These are phyloP conservation scores for Mycena olivaceomarginata DNA, from an alignment of 768 basidiomycete species.

Conservation along the genomic window DNA sequence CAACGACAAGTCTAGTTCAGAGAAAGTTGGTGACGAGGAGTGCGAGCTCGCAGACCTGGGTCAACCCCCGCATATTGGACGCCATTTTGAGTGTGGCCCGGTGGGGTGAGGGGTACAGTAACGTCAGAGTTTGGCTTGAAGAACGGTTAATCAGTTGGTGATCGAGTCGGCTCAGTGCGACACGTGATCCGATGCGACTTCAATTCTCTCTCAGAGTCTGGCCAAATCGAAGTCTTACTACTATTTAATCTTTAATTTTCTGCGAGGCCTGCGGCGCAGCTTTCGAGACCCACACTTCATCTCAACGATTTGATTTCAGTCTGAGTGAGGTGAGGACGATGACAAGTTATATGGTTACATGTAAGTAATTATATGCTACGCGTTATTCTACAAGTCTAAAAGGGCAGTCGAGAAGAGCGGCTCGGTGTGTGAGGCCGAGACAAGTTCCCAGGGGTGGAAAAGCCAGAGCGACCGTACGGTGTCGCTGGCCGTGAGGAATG, in stretches of 20 bases:
- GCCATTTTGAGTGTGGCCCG: constrained; percentile 75
- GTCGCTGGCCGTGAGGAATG: constrained; percentile 81
- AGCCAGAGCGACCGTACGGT: constrained; percentile 79
- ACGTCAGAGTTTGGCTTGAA: not conserved
- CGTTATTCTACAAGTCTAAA: constrained; percentile 32
- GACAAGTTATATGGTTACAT: constrained; percentile 35
- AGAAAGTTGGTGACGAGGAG: not conserved
- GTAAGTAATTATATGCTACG: constrained; percentile 36
- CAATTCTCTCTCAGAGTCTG: not conserved
- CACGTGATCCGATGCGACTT: not conserved
- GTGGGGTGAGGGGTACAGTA: not conserved
- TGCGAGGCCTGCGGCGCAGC: too few species aligned
- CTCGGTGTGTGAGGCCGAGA: constrained; percentile 83
- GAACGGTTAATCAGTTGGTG: not conserved
- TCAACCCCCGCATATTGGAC: constrained; percentile 92
- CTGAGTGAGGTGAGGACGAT: constrained; percentile 31
- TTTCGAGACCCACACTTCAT: not conserved
- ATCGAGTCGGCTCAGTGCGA: not conserved
- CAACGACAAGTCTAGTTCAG: not conserved
- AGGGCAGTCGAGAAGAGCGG: constrained; percentile 52
- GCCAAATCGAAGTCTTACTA: too few species aligned
- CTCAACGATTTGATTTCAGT: not conserved
- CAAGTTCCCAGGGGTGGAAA: constrained; percentile 71
- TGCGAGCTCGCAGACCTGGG: constrained; percentile 78
- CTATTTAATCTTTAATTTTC: too few species aligned